Percentiles rank a stretch among this genome's conserved stretches.
phyloP scores from a whole-genome alignment of 345 rosid species.

The Lumnitzera racemosa region DNA sequence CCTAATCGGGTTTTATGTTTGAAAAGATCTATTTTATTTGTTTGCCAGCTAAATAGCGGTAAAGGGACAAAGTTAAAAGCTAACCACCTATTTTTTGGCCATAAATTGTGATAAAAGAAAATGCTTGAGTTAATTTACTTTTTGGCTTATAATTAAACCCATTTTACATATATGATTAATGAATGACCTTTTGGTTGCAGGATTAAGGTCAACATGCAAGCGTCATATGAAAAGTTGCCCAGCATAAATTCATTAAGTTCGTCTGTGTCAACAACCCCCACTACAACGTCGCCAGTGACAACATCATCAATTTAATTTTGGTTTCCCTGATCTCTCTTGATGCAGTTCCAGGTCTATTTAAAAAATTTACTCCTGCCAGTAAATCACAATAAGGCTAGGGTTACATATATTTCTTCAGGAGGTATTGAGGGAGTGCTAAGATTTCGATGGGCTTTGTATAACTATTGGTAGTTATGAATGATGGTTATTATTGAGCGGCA shows the following conservation, averaged over 20 bases:
- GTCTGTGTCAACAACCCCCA: too few relatives aligned
- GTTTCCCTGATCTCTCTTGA: too few relatives aligned
- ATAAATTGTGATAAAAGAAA: neutral
- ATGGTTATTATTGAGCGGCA: too few relatives aligned
- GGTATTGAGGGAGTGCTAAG: too few relatives aligned
- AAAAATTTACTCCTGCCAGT: too few relatives aligned
- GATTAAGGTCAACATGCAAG: constrained; percentile 78
- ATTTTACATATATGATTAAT: neutral
- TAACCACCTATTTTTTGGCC: neutral
- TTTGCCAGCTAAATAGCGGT: neutral
- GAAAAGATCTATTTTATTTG: neutral
- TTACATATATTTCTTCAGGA: too few relatives aligned
- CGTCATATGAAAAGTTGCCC: constrained; percentile 44
- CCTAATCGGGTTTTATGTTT: neutral
- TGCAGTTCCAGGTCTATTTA: too few relatives aligned
- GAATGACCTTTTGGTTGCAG: constrained; percentile 30
- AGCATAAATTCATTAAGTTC: constrained; percentile 17
- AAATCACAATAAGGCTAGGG: too few relatives aligned
- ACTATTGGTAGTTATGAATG: too few relatives aligned
- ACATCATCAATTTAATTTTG: too few relatives aligned
- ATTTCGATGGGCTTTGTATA: too few relatives aligned
- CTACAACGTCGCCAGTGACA: too few relatives aligned
- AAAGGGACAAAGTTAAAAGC: neutral
- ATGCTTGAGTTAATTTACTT: neutral
- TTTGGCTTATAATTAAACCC: neutral